A percentile compares a stretch with the other conserved stretches of the same genome.
Conservation (phyloP, 805 yeast species). For the Pichia scutulata region DNA sequence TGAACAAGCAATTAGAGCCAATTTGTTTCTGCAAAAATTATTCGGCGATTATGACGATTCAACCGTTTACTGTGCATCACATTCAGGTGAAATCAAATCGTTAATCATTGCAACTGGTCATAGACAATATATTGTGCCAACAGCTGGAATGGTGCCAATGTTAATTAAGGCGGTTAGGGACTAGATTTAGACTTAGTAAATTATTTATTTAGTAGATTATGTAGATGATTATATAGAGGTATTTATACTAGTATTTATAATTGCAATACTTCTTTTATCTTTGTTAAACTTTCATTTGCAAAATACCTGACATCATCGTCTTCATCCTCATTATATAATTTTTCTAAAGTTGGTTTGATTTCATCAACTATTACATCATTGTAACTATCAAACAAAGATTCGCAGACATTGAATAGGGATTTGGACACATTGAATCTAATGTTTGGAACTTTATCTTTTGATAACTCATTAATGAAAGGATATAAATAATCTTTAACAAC, state of each 20-base stretch:
- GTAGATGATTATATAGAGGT: neutral
- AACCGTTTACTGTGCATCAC: conserved; percentile 46
- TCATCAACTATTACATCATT: conserved; percentile 38
- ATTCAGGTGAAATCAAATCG: conserved; percentile 52
- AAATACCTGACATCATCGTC: conserved; percentile 89
- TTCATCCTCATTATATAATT: conserved; percentile 50
- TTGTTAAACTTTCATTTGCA: conserved; percentile 46
- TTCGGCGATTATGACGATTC: conserved; percentile 28
- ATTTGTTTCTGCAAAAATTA: conserved; percentile 36
- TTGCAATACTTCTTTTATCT: conserved; percentile 15
- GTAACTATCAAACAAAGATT: conserved; percentile 35
- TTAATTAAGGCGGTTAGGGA: conserved; percentile 39
- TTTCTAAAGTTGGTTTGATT: conserved; percentile 58
- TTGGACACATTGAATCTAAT: conserved; percentile 94
- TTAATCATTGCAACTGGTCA: conserved; percentile 45
- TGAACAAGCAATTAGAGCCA: conserved; percentile 44
- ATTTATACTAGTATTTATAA: neutral
- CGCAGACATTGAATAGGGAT: conserved; percentile 56
- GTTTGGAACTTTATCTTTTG: conserved; percentile 83
- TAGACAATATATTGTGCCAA: conserved; percentile 49
- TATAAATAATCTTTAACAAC: conserved; percentile 58
- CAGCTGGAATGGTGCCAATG: conserved; percentile 60
- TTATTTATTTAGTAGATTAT: too few relatives aligned
- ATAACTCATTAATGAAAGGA: conserved; percentile 70
- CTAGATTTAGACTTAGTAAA: neutral